These are phyloP conservation scores for Penicillium sp. DNA, from an alignment of 2,329 filamentous ascomycete species.

Conservation along the genomic window DNA sequence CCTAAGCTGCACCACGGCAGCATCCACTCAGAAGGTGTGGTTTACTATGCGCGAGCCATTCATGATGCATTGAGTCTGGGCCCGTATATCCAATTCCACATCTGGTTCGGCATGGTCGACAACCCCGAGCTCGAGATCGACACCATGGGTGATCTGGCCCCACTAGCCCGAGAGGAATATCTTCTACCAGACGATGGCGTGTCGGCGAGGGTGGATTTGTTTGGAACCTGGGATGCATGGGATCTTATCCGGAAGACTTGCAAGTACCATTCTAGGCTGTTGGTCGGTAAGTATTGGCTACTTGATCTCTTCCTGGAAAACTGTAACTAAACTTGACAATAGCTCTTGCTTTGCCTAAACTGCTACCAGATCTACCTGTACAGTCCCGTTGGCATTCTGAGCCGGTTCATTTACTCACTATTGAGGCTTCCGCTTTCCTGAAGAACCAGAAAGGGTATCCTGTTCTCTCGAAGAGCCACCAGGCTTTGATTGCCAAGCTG, in stretches of 20 bases:
- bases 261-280: slow-evolving; percentile 77
- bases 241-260: slow-evolving; percentile 80
- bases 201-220: slow-evolving; percentile 62
- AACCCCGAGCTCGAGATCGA: slow-evolving; percentile 58
- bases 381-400: slow-evolving; percentile 65
- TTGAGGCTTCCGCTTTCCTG: slow-evolving; percentile 55
- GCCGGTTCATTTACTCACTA: slow-evolving; percentile 56
- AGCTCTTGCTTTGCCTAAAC: slow-evolving; percentile 60
- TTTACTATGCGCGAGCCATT: slow-evolving; percentile 80
- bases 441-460: slow-evolving; percentile 59
- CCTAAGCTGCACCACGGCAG: slow-evolving; percentile 65
- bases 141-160: slow-evolving; percentile 45
- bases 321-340: slow-evolving; percentile 16
- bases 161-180: slow-evolving; percentile 44
- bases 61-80: slow-evolving; percentile 74
- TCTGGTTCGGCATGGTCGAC: slow-evolving; percentile 81
- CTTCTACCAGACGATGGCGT: slow-evolving; percentile 32
- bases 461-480: slow-evolving; percentile 58
- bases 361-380: slow-evolving; percentile 56
- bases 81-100: slow-evolving; percentile 72
- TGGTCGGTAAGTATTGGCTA: slow-evolving; percentile 67
- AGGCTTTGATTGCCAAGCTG: slow-evolving; percentile 56
- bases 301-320: background rate
- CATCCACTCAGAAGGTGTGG: slow-evolving; percentile 48
- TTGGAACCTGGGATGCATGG: slow-evolving; percentile 91